These are phyloP conservation scores for Didymella pomorum DNA, from an alignment of 2,329 filamentous ascomycete species.

Conservation along the genomic window DNA sequence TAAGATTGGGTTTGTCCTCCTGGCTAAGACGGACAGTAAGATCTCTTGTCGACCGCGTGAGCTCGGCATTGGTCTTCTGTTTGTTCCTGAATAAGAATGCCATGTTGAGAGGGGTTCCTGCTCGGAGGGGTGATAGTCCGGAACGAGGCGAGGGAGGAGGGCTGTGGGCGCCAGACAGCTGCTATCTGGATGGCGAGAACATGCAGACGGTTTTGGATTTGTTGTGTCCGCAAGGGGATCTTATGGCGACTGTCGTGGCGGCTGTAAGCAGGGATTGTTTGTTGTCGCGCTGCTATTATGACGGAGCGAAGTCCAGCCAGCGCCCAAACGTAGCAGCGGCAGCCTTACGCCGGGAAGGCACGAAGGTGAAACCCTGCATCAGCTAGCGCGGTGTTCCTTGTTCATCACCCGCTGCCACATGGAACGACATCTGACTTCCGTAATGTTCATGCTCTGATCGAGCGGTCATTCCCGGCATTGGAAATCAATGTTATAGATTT, in stretches of 20 bases:
- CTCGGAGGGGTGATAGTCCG: constrained; percentile 73
- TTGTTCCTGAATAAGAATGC: constrained; percentile 74
- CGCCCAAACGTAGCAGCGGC: background rate
- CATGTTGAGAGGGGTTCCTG: constrained; percentile 62
- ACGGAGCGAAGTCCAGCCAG: constrained; percentile 16
- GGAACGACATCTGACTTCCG: constrained; percentile 1
- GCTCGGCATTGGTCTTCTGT: constrained; percentile 68
- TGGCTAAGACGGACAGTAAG: constrained; percentile 64
- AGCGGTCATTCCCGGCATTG: background rate
- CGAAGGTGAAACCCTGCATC: constrained; percentile 20
- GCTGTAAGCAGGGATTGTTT: constrained; percentile 30
- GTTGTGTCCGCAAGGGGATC: constrained; percentile 17
- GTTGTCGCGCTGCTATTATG: constrained; percentile 29
- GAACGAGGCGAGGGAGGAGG: constrained; percentile 28
- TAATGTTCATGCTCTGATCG: background rate
- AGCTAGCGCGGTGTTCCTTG: constrained; percentile 20
- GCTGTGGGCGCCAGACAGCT: constrained; percentile 39
- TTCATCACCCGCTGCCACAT: constrained; percentile 16
- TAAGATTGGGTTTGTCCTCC: constrained; percentile 65
- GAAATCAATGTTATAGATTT: background rate
- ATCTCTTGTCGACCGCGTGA: constrained; percentile 70
- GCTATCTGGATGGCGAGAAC: constrained; percentile 43
- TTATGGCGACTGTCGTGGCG: constrained; percentile 18
- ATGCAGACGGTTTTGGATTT: constrained; percentile 37
- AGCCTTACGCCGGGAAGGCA: constrained; percentile 4